phyloP scores from a whole-genome alignment of 2,329 filamentous ascomycete species.

The Cladosporium austrohemisphaericum region DNA sequence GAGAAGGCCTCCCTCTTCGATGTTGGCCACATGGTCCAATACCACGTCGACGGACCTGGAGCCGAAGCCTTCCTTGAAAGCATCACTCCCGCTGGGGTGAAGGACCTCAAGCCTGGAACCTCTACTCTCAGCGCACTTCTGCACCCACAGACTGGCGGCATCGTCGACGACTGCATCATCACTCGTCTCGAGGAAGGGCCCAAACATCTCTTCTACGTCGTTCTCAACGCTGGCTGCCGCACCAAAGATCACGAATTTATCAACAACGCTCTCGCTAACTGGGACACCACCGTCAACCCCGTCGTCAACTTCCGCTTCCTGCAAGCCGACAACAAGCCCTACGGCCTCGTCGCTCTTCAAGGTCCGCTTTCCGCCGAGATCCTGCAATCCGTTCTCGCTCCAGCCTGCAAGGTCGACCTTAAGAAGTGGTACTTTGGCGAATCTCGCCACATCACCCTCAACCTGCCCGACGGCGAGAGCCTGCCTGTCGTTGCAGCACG shows the following conservation, averaged over 20 bases:
- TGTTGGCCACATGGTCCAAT: constrained; percentile 93
- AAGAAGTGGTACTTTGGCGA: constrained; percentile 77
- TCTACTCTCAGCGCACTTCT: constrained; percentile 83
- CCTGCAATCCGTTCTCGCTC: constrained; percentile 60
- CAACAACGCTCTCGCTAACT: constrained; percentile 61
- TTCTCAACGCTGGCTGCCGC: constrained; percentile 89
- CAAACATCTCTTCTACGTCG: constrained; percentile 70
- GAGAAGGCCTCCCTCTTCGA: constrained; percentile 88
- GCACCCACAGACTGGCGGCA: constrained; percentile 76
- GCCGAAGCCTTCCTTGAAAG: constrained; percentile 77
- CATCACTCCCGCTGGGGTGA: constrained; percentile 73
- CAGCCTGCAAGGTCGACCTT: constrained; percentile 48
- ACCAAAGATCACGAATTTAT: constrained; percentile 84
- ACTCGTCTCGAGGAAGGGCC: constrained; percentile 63
- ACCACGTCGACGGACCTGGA: constrained; percentile 75
- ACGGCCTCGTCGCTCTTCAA: constrained; percentile 83
- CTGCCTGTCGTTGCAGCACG: constrained; percentile 70
- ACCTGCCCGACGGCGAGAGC: constrained; percentile 53
- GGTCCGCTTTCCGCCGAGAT: constrained; percentile 73
- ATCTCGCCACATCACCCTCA: constrained; percentile 63
- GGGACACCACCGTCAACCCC: constrained; percentile 50
- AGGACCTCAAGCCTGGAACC: constrained; percentile 60
- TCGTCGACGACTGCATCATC: constrained; percentile 91
- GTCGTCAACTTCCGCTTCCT: constrained; percentile 30
- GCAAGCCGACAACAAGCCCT: constrained; percentile 49